phyloP scores from a whole-genome alignment of 192 early-diverging fungal species.

The Gonapodya sp. region DNA sequence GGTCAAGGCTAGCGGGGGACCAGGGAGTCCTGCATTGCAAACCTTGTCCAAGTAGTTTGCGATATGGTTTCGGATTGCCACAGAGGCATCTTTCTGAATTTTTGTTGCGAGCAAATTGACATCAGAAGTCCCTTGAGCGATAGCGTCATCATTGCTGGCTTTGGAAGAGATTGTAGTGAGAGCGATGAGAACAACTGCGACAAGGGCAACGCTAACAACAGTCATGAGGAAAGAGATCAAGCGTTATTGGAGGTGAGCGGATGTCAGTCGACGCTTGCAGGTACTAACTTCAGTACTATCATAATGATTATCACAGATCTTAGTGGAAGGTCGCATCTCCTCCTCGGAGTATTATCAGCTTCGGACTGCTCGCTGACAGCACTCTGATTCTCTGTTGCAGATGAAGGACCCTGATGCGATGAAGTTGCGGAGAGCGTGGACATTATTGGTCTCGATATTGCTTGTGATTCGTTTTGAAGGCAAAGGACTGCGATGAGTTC shows the following conservation, averaged over 20 bases:
- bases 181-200: background rate
- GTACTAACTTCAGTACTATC: background rate
- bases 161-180: background rate
- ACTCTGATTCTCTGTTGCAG: too few relatives aligned
- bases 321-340: background rate
- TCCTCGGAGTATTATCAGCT: too few relatives aligned
- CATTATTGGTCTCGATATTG: too few relatives aligned
- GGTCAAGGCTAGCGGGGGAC: too few relatives aligned
- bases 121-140: background rate
- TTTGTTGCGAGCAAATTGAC: background rate
- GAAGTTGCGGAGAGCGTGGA: too few relatives aligned
- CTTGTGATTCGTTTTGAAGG: too few relatives aligned
- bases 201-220: background rate
- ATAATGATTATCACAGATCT: background rate
- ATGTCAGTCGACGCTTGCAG: too few relatives aligned
- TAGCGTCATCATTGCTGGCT: background rate
- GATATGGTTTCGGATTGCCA: background rate
- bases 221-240: background rate
- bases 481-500: too few relatives aligned
- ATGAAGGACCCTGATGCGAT: too few relatives aligned
- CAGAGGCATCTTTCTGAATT: background rate
- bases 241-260: background rate
- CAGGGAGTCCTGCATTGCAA: too few relatives aligned
- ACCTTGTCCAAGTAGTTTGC: constrained; percentile 1
- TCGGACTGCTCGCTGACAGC: too few relatives aligned